phyloP scores from a whole-genome alignment of 2,329 filamentous ascomycete species.

The Xylaria polymorpha region DNA sequence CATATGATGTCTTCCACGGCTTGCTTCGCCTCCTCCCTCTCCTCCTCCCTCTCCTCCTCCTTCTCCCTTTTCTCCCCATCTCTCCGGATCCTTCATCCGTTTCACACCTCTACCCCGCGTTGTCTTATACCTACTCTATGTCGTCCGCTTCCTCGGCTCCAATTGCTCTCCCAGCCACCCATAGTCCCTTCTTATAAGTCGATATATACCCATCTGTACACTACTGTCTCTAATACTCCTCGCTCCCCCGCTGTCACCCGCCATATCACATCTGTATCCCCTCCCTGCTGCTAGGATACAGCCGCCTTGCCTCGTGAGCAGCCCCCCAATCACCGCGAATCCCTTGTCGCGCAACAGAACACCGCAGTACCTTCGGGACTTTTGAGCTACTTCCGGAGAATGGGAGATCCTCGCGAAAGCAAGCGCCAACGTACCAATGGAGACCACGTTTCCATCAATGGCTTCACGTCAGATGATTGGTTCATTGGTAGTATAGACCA shows the following conservation, averaged over 20 bases:
- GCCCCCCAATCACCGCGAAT: slow-evolving; percentile 26
- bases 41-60: slow-evolving; percentile 14
- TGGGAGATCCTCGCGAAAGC: slow-evolving; percentile 45
- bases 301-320: slow-evolving; percentile 44
- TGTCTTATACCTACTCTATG: slow-evolving; percentile 19
- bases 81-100: slow-evolving; percentile 16
- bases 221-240: slow-evolving; percentile 12
- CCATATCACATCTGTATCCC: slow-evolving; percentile 22
- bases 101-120: slow-evolving; percentile 16
- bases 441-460: slow-evolving; percentile 30
- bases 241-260: slow-evolving; percentile 29
- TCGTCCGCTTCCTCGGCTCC: slow-evolving; percentile 1
- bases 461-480: slow-evolving; percentile 56
- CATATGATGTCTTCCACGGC: slow-evolving; percentile 27
- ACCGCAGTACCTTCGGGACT: slow-evolving; percentile 28
- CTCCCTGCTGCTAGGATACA: slow-evolving; percentile 44
- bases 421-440: slow-evolving; percentile 40
- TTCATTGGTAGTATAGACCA: slow-evolving; percentile 92
- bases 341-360: slow-evolving; percentile 23
- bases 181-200: slow-evolving; percentile 19
- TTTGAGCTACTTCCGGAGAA: slow-evolving; percentile 38
- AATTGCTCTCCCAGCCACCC: slow-evolving; percentile 27
- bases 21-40: slow-evolving; percentile 1
- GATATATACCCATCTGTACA: slow-evolving; percentile 29
- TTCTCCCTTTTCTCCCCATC: slow-evolving; percentile 24